phyloP scores from a whole-genome alignment of 139 green algal genomes.

The Pseudopediastrum boryanum region DNA sequence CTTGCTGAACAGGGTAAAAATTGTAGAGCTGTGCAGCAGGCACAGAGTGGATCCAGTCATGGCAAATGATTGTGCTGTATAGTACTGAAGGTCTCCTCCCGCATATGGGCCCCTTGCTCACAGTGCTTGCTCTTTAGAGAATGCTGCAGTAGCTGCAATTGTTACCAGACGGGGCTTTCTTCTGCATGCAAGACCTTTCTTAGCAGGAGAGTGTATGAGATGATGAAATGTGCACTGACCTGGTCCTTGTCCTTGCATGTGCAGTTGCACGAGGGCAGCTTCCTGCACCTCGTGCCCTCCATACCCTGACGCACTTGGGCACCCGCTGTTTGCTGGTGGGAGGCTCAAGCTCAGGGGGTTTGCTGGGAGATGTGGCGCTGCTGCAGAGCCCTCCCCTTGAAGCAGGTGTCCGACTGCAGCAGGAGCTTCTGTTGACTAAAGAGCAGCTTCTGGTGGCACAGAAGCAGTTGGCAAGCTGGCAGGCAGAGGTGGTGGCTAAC shows the following conservation, averaged over 20 bases:
- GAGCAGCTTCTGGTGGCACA: conserved; percentile 1
- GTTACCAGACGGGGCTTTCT: too few species aligned
- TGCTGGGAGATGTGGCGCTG: conserved; percentile 20
- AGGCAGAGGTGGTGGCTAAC: conserved; percentile 6
- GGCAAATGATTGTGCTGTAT: too few species aligned
- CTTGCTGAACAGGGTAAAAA: too few species aligned
- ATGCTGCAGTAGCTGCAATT: too few species aligned
- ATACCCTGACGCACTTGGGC: conserved; percentile 47
- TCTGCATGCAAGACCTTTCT: too few species aligned
- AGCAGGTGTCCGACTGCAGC: conserved; percentile 11
- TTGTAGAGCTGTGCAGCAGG: too few species aligned
- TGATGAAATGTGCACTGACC: background rate
- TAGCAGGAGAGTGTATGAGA: too few species aligned
- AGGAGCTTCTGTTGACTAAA: background rate
- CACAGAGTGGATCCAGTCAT: too few species aligned
- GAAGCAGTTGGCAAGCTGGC: background rate
- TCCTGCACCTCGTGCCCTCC: conserved; percentile 40
- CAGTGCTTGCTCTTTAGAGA: too few species aligned
- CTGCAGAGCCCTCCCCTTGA: conserved; percentile 17
- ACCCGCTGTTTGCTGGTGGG: conserved; percentile 47
- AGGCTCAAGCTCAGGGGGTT: conserved; percentile 30
- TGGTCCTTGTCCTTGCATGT: too few species aligned
- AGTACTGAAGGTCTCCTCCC: too few species aligned
- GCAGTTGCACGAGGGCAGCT: conserved; percentile 38
- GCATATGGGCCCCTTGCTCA: too few species aligned